phyloP scores from a whole-genome alignment of 163 green algal genomes.

The Coccomyxa subellipsoidea region DNA sequence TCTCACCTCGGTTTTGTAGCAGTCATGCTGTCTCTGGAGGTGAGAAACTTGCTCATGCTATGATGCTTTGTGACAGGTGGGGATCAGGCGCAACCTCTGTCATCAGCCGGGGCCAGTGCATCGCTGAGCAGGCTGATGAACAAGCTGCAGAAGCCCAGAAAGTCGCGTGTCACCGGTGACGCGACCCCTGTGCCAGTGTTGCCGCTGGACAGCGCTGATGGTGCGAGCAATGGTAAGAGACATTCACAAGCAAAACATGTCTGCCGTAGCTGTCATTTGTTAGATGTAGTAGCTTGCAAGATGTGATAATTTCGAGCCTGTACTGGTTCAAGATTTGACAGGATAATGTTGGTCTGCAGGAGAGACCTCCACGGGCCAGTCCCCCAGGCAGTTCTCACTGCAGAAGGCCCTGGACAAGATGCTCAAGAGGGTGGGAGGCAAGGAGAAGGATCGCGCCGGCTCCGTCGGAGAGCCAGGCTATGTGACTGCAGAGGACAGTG shows the following conservation, averaged over 20 bases:
- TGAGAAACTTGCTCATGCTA: no score
- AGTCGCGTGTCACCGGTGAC: not conserved
- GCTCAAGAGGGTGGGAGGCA: not conserved
- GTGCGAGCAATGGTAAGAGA: not conserved
- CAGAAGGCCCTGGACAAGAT: conserved; percentile 1
- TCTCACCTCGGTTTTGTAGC: no score
- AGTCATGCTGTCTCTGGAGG: no score
- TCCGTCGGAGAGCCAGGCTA: not conserved
- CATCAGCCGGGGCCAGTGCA: not conserved
- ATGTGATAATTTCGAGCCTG: not conserved
- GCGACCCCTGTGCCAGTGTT: not conserved
- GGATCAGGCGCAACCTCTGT: not conserved
- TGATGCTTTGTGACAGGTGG: no score
- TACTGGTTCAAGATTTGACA: not conserved
- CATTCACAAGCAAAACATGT: no score
- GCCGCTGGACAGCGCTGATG: not conserved
- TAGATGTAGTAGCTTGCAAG: not conserved
- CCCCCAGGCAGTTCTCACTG: not conserved
- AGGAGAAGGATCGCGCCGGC: not conserved
- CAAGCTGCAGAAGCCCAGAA: not conserved
- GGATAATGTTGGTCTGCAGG: not conserved
- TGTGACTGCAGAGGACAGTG: not conserved
- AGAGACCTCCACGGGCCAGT: not conserved
- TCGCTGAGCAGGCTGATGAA: not conserved
- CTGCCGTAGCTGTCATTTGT: no score